phyloP scores from a whole-genome alignment of 1,284 basidiomycete species.

The Irpex lacteus region DNA sequence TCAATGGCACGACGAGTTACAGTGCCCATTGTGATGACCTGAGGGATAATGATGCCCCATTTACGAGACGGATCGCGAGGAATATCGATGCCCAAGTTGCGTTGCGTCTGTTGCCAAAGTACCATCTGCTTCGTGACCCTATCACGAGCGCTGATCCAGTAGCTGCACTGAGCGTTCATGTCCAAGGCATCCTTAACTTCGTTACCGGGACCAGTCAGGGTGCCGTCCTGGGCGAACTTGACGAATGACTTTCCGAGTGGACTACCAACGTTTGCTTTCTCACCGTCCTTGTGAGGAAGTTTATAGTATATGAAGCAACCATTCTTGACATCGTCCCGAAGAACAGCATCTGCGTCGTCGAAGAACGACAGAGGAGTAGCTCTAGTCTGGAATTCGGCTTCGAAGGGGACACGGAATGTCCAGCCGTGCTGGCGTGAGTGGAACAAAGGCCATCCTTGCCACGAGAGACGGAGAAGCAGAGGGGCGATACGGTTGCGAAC shows the following conservation, averaged over 20 bases:
- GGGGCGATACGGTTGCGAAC: constrained; percentile 84
- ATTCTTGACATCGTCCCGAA: constrained; percentile 45
- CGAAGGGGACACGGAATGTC: constrained; percentile 75
- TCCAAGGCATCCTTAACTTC: constrained; percentile 85
- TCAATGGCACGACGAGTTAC: constrained; percentile 97
- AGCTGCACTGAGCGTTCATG: constrained; percentile 94
- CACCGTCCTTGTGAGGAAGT: constrained; percentile 95
- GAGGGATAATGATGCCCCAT: constrained; percentile 92
- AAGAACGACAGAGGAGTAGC: constrained; percentile 51
- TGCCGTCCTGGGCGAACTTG: constrained; percentile 84
- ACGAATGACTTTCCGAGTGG: constrained; percentile 91
- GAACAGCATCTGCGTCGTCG: constrained; percentile 55
- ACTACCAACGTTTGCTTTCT: constrained; percentile 90
- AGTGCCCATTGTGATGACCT: constrained; percentile 98
- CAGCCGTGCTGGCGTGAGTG: constrained; percentile 90
- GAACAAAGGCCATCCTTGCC: constrained; percentile 86
- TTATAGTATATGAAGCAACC: constrained; percentile 76
- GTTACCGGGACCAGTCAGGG: constrained; percentile 73
- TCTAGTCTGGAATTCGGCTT: constrained; percentile 36
- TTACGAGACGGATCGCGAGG: constrained; percentile 41
- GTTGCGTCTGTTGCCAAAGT: constrained; percentile 75
- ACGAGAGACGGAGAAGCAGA: constrained; percentile 83
- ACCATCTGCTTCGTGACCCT: constrained; percentile 94
- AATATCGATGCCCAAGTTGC: constrained; percentile 27
- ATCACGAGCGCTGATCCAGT: constrained; percentile 96